These are phyloP conservation scores for Backusella australiensis DNA, from an alignment of 192 early-diverging fungal genomes.

Conservation along the genomic window DNA sequence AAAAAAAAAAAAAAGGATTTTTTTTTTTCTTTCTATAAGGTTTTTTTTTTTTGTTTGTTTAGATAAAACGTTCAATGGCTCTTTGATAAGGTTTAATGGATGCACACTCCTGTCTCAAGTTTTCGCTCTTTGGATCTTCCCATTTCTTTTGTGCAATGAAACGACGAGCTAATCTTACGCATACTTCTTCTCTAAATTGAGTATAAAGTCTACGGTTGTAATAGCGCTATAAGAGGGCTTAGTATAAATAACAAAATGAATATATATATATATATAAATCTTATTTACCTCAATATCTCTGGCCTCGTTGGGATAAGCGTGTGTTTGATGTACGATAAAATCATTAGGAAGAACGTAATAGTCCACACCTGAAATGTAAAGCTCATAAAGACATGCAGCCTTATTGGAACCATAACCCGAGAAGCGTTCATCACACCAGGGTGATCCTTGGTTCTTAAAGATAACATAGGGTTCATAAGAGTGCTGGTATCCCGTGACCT, in stretches of 20 bases:
- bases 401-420: constrained; percentile 60
- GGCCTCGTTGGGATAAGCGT: constrained; percentile 47
- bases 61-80: constrained; percentile 9
- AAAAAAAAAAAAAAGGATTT: background rate
- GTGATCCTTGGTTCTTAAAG: constrained; percentile 40
- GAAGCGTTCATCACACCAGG: constrained; percentile 62
- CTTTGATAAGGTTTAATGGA: constrained; percentile 12
- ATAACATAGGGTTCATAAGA: constrained; percentile 62
- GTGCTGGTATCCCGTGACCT: constrained; percentile 45
- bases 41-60: background rate
- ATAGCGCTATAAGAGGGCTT: constrained; percentile 25
- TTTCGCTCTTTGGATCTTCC: constrained; percentile 30
- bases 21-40: background rate
- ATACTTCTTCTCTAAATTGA: constrained; percentile 49
- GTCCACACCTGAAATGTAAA: constrained; percentile 54
- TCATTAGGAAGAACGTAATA: constrained; percentile 52
- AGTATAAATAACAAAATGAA: background rate
- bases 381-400: constrained; percentile 53
- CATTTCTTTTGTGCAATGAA: constrained; percentile 42
- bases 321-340: constrained; percentile 55
- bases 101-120: constrained; percentile 39
- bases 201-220: constrained; percentile 48
- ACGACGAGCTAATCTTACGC: constrained; percentile 44
- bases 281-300: constrained; percentile 40
- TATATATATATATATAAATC: background rate